Base-by-base conservation (phyloP, 2,329 filamentous ascomycete genomes). In the Dothistroma septosporum region DNA sequence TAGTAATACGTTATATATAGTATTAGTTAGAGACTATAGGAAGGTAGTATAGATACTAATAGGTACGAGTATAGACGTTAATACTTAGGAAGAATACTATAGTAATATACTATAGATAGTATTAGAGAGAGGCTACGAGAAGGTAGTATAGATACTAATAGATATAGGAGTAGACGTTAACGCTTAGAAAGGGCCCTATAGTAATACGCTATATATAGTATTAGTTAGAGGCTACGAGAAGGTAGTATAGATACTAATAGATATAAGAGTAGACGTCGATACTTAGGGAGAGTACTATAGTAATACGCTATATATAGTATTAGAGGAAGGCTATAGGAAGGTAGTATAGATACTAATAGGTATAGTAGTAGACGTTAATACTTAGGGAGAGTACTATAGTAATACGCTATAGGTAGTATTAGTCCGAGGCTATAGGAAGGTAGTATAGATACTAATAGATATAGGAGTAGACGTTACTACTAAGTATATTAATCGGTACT, bases 271-370 rank as follows among this genome's bases (percentile, higher is more conserved):
- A 22, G 53, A 64, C 35, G 37, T 59, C 22, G 59, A 65, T 19
- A 50, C 64, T 11, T 31, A 9, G 35, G 35, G 35, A 16, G 35
- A 16, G 50, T 57, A 32, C 56, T 68, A 10, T 41, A n/a, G n/a
- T n/a, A n/a, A n/a, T n/a, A n/a, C n/a, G n/a, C n/a, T n/a, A n/a
- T n/a, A 58, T 19, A 59, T 53, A 5, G 62, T 62, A 41, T 65
- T 48, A n/a, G 1, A 22, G 2, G 12, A 22, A 44, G 63, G 66
- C 12, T 41, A 63, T 35, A 37, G 14, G 24, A 53, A 59, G 52
- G 54, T 63, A 33, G 60, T 66, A n/a, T 31, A 59, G 59, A 19
- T 64, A 16, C 59, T 69, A 9, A 35, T 69, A 35, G 55, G 58
- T 31, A 19, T 32, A 7, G 67, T 64, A n/a, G 65, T 64, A 14